phyloP scores from a whole-genome alignment of 148 eudicot species.

The Drosera capensis region DNA sequence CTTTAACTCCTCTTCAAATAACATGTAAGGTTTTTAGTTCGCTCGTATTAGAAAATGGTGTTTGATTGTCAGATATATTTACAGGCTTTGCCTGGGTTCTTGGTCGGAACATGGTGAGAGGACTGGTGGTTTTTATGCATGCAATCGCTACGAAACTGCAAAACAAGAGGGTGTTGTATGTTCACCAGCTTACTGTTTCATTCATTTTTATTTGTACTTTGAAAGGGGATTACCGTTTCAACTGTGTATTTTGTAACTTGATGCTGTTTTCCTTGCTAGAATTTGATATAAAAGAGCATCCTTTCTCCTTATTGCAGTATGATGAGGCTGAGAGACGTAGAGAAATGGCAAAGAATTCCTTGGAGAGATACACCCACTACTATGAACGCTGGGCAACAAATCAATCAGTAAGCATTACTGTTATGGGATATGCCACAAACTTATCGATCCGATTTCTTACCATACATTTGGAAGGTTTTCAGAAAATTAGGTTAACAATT shows the following conservation, averaged over 20 bases:
- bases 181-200: constrained; percentile 1
- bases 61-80: constrained; percentile 7
- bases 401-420: constrained; percentile 46
- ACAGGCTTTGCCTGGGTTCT: constrained; percentile 83
- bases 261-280: not conserved
- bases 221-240: too few species aligned
- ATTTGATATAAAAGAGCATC: not conserved
- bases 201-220: too few species aligned
- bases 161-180: constrained; percentile 80
- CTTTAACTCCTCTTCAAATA: not conserved
- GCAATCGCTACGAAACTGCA: constrained; percentile 90
- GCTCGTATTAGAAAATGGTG: not conserved
- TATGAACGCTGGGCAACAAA: constrained; percentile 94
- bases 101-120: constrained; percentile 90
- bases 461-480: not conserved
- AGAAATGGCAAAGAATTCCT: constrained; percentile 87
- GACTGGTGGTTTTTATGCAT: constrained; percentile 89
- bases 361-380: constrained; percentile 88
- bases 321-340: constrained; percentile 78
- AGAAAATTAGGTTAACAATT: too few species aligned
- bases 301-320: constrained; percentile 22
- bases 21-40: not conserved
- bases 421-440: not conserved
- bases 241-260: constrained; percentile 5
- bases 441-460: not conserved